These are phyloP conservation scores for Ceriops decandra DNA, from an alignment of 345 rosid species.

Conservation along the genomic window DNA sequence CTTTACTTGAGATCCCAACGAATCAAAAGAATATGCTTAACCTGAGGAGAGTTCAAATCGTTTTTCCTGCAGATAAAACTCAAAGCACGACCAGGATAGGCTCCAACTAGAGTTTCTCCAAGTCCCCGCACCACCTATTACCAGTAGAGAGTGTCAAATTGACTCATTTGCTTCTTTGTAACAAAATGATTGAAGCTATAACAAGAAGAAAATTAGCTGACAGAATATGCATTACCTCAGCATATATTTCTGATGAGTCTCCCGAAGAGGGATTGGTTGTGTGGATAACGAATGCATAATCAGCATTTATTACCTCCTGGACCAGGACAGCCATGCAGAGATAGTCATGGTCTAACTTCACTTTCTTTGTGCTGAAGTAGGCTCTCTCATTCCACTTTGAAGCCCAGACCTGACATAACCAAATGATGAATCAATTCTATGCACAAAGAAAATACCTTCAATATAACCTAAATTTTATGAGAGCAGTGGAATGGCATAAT, in stretches of 20 bases:
- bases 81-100: conserved; percentile 97
- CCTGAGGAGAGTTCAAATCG: conserved; percentile 73
- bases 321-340: conserved; percentile 99
- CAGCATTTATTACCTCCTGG: conserved; percentile 93
- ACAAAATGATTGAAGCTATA: conserved; percentile 3
- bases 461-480: background rate
- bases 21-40: conserved; percentile 18
- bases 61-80: conserved; percentile 84
- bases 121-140: conserved; percentile 91
- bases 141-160: conserved; percentile 16
- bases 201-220: background rate
- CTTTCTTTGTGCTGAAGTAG: conserved; percentile 87
- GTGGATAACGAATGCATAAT: conserved; percentile 96
- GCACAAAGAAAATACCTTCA: conserved; percentile 1
- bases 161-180: conserved; percentile 4
- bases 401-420: conserved; percentile 81
- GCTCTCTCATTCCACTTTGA: conserved; percentile 99
- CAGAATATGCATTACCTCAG: conserved; percentile 55
- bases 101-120: conserved; percentile 98
- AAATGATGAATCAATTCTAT: conserved; percentile 12
- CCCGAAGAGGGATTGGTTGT: conserved; percentile 96
- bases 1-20: background rate
- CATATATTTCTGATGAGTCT: conserved; percentile 86
- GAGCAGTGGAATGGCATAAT: background rate
- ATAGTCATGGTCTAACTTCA: conserved; percentile 82